These are phyloP conservation scores for Cymbopogon flexuosus DNA, from an alignment of 202 grass and related monocot genomes.

Conservation along the genomic window DNA sequence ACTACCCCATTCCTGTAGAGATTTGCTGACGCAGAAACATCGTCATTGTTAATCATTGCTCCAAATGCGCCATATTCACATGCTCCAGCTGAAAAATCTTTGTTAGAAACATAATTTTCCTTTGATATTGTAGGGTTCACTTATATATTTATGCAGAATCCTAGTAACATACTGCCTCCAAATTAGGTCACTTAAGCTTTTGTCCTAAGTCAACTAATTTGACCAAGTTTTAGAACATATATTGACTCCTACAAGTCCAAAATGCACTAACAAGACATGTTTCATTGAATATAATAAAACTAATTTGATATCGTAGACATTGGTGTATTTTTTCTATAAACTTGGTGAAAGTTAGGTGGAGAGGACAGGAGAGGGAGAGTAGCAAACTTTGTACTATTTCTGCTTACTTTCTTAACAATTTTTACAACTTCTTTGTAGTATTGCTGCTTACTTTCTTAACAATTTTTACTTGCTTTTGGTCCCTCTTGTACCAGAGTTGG, in stretches of 20 bases:
- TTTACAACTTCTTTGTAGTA: not conserved
- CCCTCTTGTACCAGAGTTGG: slow-evolving; percentile 20
- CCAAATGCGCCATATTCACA: slow-evolving; percentile 45
- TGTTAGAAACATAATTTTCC: not conserved
- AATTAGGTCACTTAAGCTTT: not conserved
- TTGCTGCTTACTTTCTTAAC: not conserved
- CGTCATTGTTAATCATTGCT: slow-evolving; percentile 44
- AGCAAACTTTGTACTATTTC: not conserved
- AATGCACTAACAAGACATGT: too few species aligned
- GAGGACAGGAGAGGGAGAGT: not conserved
- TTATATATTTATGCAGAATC: not conserved
- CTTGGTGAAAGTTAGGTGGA: not conserved
- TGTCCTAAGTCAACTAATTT: not conserved
- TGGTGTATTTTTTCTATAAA: not conserved
- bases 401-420: too few species aligned
- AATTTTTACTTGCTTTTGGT: slow-evolving; percentile 36
- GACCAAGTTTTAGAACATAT: not conserved
- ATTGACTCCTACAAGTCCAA: too few species aligned
- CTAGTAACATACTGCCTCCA: not conserved
- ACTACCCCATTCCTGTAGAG: slow-evolving; percentile 63
- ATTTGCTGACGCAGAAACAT: slow-evolving; percentile 52
- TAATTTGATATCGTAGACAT: too few species aligned
- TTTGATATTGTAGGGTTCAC: not conserved
- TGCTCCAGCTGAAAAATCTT: slow-evolving; percentile 43
- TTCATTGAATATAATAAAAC: too few species aligned